Conservation (phyloP, 306 rosid genomes). For the Prunus campanulata region DNA sequence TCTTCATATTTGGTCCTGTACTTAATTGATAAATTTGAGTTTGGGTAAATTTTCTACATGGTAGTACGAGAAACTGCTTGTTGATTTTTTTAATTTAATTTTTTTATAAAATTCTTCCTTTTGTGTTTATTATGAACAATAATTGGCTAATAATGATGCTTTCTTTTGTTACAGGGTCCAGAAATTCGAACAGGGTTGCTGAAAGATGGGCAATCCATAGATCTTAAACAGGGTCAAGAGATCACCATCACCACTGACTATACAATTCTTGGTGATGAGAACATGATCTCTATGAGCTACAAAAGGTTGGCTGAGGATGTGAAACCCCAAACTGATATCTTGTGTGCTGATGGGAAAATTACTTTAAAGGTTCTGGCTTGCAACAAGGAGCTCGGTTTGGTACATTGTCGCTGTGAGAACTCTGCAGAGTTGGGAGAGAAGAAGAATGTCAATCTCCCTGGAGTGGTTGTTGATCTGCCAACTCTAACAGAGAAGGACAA, state of each 20-base stretch:
- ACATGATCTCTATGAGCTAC: constrained; percentile 82
- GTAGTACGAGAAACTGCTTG: too few relatives aligned
- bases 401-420: constrained; percentile 79
- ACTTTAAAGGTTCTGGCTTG: constrained; percentile 67
- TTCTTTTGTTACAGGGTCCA: constrained; percentile 58
- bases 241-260: constrained; percentile 83
- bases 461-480: constrained; percentile 88
- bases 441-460: constrained; percentile 95
- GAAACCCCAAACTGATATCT: constrained; percentile 75
- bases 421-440: constrained; percentile 84
- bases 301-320: constrained; percentile 85
- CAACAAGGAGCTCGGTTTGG: constrained; percentile 60
- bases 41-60: too few relatives aligned
- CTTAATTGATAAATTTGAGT: too few relatives aligned
- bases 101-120: not conserved
- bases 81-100: not conserved
- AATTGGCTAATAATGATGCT: not conserved
- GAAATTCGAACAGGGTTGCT: constrained; percentile 96
- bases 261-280: constrained; percentile 72
- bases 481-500: constrained; percentile 88
- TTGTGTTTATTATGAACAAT: not conserved
- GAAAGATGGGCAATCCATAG: constrained; percentile 72
- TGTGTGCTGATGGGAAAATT: constrained; percentile 92
- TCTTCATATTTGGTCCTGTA: too few relatives aligned
- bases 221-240: constrained; percentile 65